These are phyloP conservation scores for Nymphaea thermarum DNA, from an alignment of 164 flowering plant species.

Conservation along the genomic window DNA sequence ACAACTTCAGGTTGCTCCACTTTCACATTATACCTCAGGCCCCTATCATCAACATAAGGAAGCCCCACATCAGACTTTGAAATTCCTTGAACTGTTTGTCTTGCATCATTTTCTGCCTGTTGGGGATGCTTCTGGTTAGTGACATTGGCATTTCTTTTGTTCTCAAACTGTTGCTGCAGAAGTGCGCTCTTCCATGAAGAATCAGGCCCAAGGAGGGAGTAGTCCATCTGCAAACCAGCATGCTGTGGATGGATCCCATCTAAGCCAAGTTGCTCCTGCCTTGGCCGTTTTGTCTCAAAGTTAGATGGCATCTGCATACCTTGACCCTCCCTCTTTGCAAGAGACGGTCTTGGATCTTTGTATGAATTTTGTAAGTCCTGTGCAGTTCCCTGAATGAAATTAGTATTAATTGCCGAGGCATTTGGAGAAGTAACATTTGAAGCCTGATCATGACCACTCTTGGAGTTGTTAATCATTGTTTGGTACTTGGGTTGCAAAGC, in stretches of 20 bases:
- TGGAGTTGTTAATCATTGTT: conserved; percentile 26
- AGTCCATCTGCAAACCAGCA: conserved; percentile 31
- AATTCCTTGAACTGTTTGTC: conserved; percentile 27
- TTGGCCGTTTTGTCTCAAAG: conserved; percentile 41
- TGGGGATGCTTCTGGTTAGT: conserved; percentile 39
- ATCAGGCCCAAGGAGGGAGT: conserved; percentile 41
- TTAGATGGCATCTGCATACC: conserved; percentile 47
- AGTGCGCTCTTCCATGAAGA: conserved; percentile 52
- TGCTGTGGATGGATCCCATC: conserved; percentile 40
- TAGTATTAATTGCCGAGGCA: conserved; percentile 20
- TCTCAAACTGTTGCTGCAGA: conserved; percentile 41
- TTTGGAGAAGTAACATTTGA: conserved; percentile 24
- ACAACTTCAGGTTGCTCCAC: conserved; percentile 57
- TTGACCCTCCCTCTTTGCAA: conserved; percentile 57
- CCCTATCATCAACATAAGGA: conserved; percentile 38
- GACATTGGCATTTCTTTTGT: conserved; percentile 36
- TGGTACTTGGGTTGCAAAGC: conserved; percentile 42
- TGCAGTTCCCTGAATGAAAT: conserved; percentile 25
- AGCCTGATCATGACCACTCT: conserved; percentile 41
- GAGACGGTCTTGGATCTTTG: conserved; percentile 29
- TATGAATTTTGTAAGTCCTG: conserved; percentile 59
- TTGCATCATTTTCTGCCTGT: conserved; percentile 18
- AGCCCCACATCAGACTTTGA: conserved; percentile 42
- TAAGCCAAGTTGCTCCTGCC: conserved; percentile 28
- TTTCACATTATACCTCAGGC: conserved; percentile 41